phyloP scores from a whole-genome alignment of 192 early-diverging fungal species.

The Radiomyces spectabilis region DNA sequence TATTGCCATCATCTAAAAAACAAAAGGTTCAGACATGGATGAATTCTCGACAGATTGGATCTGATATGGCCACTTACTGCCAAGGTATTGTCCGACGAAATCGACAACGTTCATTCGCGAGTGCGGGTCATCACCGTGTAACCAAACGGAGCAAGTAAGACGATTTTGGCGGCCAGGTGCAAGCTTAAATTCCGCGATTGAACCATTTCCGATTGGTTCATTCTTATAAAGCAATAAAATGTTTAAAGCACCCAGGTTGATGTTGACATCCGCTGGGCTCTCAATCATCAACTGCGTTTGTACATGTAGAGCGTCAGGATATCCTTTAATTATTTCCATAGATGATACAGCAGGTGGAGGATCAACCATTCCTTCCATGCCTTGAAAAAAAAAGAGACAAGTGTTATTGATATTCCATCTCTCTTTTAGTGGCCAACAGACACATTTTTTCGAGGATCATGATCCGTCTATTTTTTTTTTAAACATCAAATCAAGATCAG shows the following conservation, averaged over 20 bases:
- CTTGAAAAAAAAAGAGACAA: conserved; percentile 1
- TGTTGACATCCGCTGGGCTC: conserved; percentile 25
- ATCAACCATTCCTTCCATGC: conserved; percentile 24
- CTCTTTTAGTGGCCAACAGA: too few species aligned
- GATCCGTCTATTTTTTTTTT: background rate
- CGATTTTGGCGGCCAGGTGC: conserved; percentile 8
- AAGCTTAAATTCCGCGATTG: conserved; percentile 7
- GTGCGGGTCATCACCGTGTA: background rate
- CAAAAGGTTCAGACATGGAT: too few species aligned
- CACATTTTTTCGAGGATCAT: too few species aligned
- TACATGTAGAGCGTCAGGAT: conserved; percentile 11
- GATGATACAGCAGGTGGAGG: conserved; percentile 20
- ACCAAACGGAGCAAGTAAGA: conserved; percentile 2
- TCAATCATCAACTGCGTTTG: conserved; percentile 9
- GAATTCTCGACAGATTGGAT: too few species aligned
- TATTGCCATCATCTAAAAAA: background rate
- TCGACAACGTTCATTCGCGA: background rate
- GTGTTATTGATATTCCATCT: too few species aligned
- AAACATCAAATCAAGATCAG: background rate
- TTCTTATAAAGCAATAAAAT: conserved; percentile 13
- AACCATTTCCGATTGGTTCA: conserved; percentile 17
- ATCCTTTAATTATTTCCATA: conserved; percentile 12
- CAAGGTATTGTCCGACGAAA: background rate
- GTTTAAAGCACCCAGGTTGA: conserved; percentile 19
- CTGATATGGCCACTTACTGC: too few species aligned